Percentiles rank a stretch among this genome's conserved stretches.
Conservation (phyloP, 2,329 filamentous ascomycete genomes). For the Trichothecium roseum region DNA sequence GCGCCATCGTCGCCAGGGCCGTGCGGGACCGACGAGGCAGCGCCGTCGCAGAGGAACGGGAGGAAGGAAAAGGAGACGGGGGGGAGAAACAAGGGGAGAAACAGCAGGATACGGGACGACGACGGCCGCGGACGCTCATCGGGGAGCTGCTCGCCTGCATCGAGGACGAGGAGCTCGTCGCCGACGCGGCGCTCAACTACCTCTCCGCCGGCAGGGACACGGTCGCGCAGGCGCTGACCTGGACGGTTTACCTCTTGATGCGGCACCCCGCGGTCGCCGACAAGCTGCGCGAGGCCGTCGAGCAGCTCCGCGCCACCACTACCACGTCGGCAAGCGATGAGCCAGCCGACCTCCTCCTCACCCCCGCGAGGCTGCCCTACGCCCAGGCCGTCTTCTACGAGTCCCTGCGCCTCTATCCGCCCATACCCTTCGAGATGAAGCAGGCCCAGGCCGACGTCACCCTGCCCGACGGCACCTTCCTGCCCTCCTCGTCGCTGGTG, state of each 20-base stretch:
- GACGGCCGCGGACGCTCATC: constrained; percentile 22
- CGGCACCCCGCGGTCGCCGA: constrained; percentile 29
- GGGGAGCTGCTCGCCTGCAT: constrained; percentile 48
- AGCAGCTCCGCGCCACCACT: constrained; percentile 9
- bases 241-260: constrained; percentile 52
- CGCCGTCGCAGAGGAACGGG: background rate
- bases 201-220: constrained; percentile 56
- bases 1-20: constrained; percentile 44
- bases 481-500: constrained; percentile 43
- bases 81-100: background rate
- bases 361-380: constrained; percentile 38
- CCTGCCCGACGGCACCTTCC: constrained; percentile 49
- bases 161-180: constrained; percentile 42
- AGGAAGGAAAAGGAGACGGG: no score
- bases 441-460: constrained; percentile 41
- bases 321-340: no score
- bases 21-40: constrained; percentile 17
- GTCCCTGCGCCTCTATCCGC: constrained; percentile 49
- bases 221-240: constrained; percentile 53
- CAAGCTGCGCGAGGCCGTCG: constrained; percentile 32
- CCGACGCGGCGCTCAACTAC: constrained; percentile 56
- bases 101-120: constrained; percentile 3
- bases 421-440: constrained; percentile 57
- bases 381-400: constrained; percentile 54
- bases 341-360: constrained; percentile 20